Percentiles rank a stretch among this genome's conserved stretches.
Conservation (phyloP, 148 eudicot genomes). For the Vaccinium myrtillus region DNA sequence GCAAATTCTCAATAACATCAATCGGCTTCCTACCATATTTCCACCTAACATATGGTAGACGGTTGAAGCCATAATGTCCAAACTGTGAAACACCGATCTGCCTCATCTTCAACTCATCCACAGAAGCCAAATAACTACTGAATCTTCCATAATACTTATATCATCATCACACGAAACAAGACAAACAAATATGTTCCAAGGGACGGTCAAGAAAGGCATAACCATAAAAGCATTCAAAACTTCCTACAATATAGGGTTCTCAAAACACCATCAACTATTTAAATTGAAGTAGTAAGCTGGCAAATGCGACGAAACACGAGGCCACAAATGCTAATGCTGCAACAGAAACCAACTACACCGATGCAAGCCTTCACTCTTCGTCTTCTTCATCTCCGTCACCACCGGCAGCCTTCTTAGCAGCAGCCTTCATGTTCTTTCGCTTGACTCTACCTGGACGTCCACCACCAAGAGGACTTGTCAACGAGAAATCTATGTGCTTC, state of each 20-base stretch:
- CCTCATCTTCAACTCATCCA: neutral
- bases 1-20: too few species aligned
- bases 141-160: neutral
- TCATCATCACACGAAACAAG: neutral
- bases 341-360: neutral
- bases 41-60: too few species aligned
- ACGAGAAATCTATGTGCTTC: conserved; percentile 41
- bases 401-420: conserved; percentile 40
- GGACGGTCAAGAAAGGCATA: neutral
- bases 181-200: neutral
- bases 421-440: conserved; percentile 46
- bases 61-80: too few species aligned
- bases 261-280: neutral
- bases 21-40: too few species aligned
- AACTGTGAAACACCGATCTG: neutral
- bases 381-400: conserved; percentile 44
- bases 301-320: neutral
- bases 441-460: conserved; percentile 48
- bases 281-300: neutral
- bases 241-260: neutral
- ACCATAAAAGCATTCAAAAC: neutral
- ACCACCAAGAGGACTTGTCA: conserved; percentile 44
- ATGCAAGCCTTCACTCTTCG: conserved; percentile 29
- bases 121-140: neutral
- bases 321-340: neutral